Percentiles rank a stretch among this genome's conserved stretches.
phyloP scores from a whole-genome alignment of 2,329 filamentous ascomycete genomes.

The Aspergillus sp. region DNA sequence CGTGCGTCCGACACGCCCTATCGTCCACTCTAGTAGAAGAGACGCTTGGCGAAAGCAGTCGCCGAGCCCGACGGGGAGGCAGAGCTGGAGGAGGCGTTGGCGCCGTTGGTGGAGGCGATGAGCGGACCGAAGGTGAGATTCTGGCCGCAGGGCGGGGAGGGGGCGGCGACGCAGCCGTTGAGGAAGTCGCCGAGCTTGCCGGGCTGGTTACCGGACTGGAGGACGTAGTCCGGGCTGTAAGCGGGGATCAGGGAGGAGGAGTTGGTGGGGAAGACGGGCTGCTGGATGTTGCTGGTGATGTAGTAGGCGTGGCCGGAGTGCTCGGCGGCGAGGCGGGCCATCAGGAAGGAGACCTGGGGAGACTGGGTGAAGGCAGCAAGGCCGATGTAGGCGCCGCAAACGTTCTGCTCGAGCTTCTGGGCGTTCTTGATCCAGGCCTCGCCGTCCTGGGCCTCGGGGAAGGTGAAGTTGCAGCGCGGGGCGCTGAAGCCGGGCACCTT shows the following conservation, averaged over 20 bases:
- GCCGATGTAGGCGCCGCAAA: slow-evolving; percentile 25
- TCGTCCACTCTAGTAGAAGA: background rate
- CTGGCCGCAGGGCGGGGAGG: slow-evolving; percentile 20
- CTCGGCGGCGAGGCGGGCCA: slow-evolving; percentile 27
- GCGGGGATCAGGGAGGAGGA: slow-evolving; percentile 20
- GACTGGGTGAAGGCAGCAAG: slow-evolving; percentile 26
- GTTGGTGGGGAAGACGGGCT: slow-evolving; percentile 18
- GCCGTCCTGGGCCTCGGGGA: slow-evolving; percentile 15
- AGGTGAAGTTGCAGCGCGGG: slow-evolving; percentile 22
- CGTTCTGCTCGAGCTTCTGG: slow-evolving; percentile 18
- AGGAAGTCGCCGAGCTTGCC: slow-evolving; percentile 25
- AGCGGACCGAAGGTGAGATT: slow-evolving; percentile 21
- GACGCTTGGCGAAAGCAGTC: background rate
- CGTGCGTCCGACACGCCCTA: background rate
- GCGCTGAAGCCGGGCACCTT: slow-evolving; percentile 14
- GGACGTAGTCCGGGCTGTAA: slow-evolving; percentile 21
- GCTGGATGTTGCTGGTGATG: slow-evolving; percentile 17
- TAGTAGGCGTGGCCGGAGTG: slow-evolving; percentile 22
- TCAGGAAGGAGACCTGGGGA: slow-evolving; percentile 28
- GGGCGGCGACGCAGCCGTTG: slow-evolving; percentile 20
- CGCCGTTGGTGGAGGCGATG: slow-evolving; percentile 16
- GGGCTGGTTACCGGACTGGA: slow-evolving; percentile 16
- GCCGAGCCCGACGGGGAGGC: background rate
- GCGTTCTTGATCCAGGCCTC: slow-evolving; percentile 19
- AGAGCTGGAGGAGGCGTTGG: background rate